Evolutionary conservation across 106 monocot genomes (phyloP), one percentile per base, ranked within the genome.

Genomic region (Platanthera zijinensis): DNA sequence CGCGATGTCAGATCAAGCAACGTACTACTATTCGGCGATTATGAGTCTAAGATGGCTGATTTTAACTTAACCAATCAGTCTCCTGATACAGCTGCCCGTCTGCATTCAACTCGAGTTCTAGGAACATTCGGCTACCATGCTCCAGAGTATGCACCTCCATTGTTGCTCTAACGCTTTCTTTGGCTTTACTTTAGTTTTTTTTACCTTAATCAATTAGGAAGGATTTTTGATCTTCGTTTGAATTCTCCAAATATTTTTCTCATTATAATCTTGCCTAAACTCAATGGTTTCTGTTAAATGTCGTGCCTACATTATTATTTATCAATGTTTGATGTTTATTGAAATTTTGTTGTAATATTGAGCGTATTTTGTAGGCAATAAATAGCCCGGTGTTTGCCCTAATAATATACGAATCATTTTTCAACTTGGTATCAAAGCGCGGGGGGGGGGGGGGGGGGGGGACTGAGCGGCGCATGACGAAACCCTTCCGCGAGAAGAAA

Each of bases 121-220:
- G 88, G 88, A 72, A 88, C 88, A 46, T 88, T 88, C 39, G 85
- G 88, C 48, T 85, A 88, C 80, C 88, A 88, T 80, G 88, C 88
- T 49, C 88, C 88, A 75, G 88, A 88, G 83, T 83, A 78, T 5
- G 11, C 14, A 56, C 14, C 56, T 15, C n/a, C 56, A 13, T 56
- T n/a, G 54, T 56, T 56, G 4, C 56, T 14, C 56, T n/a, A 56
- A 56, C n/a, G 56, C 14, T 56, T 5, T 56, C n/a, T 56, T 39
- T 39, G 39, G 39, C 39, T 2, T 5, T 4, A 56, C 56, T 56
- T 15, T 5, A 56, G 5, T 15, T 56, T 5, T n/a, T 14, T 13
- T n/a, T 39, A 39, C 1, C 56, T 15, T 56, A 56, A n/a, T n/a
- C 56, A 56, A n/a, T 56, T 56, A 5, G 17, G 56, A 56, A 56